Conservation (phyloP, 768 basidiomycete genomes). For the Suillus subalutaceus region DNA sequence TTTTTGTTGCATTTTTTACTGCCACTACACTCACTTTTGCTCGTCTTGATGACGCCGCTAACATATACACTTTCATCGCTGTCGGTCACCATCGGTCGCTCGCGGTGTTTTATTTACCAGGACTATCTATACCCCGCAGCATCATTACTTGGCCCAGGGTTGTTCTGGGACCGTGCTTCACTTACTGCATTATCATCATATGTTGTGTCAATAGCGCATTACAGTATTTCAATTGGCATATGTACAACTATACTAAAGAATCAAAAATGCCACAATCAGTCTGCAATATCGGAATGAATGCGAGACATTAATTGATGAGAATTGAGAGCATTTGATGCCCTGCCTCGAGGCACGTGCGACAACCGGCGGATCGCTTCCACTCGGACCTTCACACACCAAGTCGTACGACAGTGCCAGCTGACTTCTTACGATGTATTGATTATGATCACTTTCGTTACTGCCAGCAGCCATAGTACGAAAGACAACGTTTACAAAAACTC, state of each 20-base stretch:
- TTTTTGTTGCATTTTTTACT: conserved; percentile 25
- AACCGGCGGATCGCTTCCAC: not conserved
- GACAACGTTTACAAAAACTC: conserved; percentile 18
- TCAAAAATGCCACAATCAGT: conserved; percentile 28
- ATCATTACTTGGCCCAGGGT: conserved; percentile 11
- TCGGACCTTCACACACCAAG: not conserved
- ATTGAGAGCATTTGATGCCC: not conserved
- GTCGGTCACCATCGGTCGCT: conserved; percentile 16
- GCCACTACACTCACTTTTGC: conserved; percentile 18
- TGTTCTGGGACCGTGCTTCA: conserved; percentile 4
- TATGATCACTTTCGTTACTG: conserved; percentile 1
- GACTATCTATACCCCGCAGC: conserved; percentile 35
- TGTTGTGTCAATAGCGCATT: conserved; percentile 43
- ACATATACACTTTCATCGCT: conserved; percentile 24
- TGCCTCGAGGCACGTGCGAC: conserved; percentile 1
- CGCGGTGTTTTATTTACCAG: conserved; percentile 32
- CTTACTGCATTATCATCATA: conserved; percentile 29
- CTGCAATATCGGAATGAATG: conserved; percentile 16
- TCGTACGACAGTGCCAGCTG: not conserved
- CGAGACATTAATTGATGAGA: not conserved
- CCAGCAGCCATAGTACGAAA: not conserved
- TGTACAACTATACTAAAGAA: conserved; percentile 34
- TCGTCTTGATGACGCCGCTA: conserved; percentile 36
- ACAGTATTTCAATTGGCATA: conserved; percentile 34
- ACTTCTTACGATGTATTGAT: not conserved